Evolutionary conservation across 2,329 filamentous ascomycete genomes (phyloP), one percentile per base, ranked within the genome.

Genomic region (Lecanoromycetidae sp.): DNA sequence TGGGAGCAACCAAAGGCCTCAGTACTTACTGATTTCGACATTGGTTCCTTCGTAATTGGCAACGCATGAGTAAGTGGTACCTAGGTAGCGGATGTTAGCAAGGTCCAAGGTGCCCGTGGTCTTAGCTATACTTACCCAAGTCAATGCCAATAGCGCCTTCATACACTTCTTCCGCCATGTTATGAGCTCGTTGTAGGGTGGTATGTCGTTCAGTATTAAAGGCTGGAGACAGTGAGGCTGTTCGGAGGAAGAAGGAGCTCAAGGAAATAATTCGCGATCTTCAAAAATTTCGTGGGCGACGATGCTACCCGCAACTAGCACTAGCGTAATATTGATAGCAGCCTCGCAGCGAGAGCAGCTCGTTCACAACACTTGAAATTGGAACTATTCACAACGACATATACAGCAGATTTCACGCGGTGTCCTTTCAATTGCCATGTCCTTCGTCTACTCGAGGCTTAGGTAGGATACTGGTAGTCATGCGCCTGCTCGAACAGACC

Each of bases 91-190:
- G 17, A n/a, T n/a, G n/a, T 54, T 41, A 56, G 44, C 26, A 32
- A 26, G 23, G 44, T 57, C 59, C 51, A 52, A 50, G 47, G 10
- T 29, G 49, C 20, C 12, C n/a, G 23, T 25, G 15, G 9, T 26
- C 35, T 17, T 20, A 27, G 5, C 29, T 27, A 40, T 33, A 45
- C 53, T 53, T 76, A 94, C 90, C 91, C 75, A 98, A 80, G 82
- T 98, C 91, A 76, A 98, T 98, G 81, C 91, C 91, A 76, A 96
- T 87, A 80, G 91, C 91, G 84, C 91, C 91, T 70, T 98, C 91
- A 72, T 96, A 98, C 64, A 93, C 82, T 82, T 95, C 90, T 71
- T 94, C 87, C 70, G 86, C 82, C 90, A 95, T 95, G 67, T 73
- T 86, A 66, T 19, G 23, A 19, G 36, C 2, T 33, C 20, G 13